phyloP scores from a whole-genome alignment of 306 rosid genomes.

The Prinsepia uniflora region DNA sequence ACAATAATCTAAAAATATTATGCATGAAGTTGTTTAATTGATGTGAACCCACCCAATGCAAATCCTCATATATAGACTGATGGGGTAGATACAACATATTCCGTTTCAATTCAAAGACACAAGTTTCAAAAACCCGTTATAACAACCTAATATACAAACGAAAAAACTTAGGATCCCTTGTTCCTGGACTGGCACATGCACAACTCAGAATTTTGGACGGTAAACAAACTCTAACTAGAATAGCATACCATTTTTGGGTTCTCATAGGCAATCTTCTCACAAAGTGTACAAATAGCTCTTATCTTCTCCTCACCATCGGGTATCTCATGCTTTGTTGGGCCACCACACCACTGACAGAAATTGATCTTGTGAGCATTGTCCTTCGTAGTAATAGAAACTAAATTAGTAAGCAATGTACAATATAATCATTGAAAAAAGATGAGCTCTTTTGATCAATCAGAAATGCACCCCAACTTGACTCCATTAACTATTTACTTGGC shows the following conservation, averaged over 20 bases:
- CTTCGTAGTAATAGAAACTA: constrained; percentile 29
- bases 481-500: neutral
- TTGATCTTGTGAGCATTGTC: constrained; percentile 48
- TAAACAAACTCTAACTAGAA: neutral
- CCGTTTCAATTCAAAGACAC: neutral
- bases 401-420: neutral
- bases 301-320: constrained; percentile 77
- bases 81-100: neutral
- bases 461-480: neutral
- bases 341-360: constrained; percentile 88
- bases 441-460: neutral
- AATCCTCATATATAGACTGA: neutral
- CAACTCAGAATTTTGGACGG: neutral
- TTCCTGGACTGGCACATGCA: neutral
- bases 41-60: neutral
- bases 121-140: neutral
- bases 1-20: neutral
- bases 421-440: neutral
- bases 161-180: neutral
- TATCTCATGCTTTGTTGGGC: constrained; percentile 60
- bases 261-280: constrained; percentile 75
- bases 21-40: neutral
- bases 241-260: constrained; percentile 87
- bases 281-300: constrained; percentile 79
- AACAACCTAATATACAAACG: neutral